Base-by-base conservation (phyloP, 768 basidiomycete genomes). In the Imleria badia region DNA sequence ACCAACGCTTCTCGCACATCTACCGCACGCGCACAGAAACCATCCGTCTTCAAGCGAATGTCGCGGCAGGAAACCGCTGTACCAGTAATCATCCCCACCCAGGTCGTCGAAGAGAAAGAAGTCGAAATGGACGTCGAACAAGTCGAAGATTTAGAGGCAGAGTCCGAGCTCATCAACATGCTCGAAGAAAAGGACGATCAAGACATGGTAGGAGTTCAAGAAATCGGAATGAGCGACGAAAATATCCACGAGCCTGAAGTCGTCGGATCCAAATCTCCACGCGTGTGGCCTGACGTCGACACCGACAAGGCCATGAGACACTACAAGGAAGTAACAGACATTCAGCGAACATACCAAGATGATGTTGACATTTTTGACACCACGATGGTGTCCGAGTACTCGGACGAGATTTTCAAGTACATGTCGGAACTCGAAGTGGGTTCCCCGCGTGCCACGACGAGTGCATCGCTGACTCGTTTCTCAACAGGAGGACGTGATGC, bases 351-450 rank as follows among this genome's bases (percentile, higher is more conserved):
- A 35, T 87, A 84, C 69, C 81, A 87, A 36, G 86, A 86, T 52
- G 88, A 96, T 57, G 72, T 83, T 39, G 89, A 91, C 48, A 75
- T 82, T 35, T 79, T 85, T 70, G 77, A 84, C 48, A 88, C 89
- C 40, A 91, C 91, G 1, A 96, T 99, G 95, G 96, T 97, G 39
- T 93, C 95, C 17, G 97, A 99, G 72, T 99, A 99, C 67, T 81
- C 94, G n/a, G 94, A 98, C 14, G 96, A 99, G 53, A 98, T 99
- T 70, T 98, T 98, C 67, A 80, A 84, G 59, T 98, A 98, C 72
- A 99, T 99, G 97, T 77, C 77, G 57, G 85, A 91, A 49, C 84
- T 98, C 42, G 95, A 99, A 84, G 93, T 94, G 53, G 38, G 84
- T 71, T 17, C 26, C 47, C 19, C 4, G 39, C 22, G 30, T 35